These are phyloP conservation scores for Paspalum notatum DNA, from an alignment of 176 grass and related monocot species.

Conservation along the genomic window DNA sequence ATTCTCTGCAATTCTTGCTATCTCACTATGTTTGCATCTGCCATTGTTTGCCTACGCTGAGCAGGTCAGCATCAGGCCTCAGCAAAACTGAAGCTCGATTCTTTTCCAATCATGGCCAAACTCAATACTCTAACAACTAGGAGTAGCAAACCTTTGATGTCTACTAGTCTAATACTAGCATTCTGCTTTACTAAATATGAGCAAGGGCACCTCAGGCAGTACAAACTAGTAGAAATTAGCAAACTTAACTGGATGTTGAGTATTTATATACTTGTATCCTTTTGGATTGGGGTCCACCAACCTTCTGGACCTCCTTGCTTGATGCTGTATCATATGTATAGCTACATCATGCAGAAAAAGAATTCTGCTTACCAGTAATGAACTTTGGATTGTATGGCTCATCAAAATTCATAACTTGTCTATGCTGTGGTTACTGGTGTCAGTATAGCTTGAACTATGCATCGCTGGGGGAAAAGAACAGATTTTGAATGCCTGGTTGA, in stretches of 20 bases:
- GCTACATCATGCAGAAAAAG: neutral
- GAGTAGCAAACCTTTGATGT: neutral
- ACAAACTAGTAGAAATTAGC: neutral
- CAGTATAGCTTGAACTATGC: neutral
- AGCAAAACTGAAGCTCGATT: neutral
- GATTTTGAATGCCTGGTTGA: neutral
- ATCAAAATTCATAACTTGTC: neutral
- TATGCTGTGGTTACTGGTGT: neutral
- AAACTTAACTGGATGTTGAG: neutral
- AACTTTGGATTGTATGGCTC: neutral
- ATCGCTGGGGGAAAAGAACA: neutral
- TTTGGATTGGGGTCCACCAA: neutral
- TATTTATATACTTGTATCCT: neutral
- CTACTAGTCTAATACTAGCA: neutral
- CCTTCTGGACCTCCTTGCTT: too few relatives aligned
- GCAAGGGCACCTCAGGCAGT: neutral
- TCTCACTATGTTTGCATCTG: too few relatives aligned
- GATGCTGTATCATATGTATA: neutral
- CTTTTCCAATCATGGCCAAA: neutral
- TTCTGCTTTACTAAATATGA: neutral
- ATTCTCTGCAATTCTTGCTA: neutral
- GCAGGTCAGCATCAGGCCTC: too few relatives aligned
- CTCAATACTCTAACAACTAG: neutral
- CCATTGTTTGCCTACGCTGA: too few relatives aligned
- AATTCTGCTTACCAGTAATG: neutral